Conservation (phyloP, 257 asterid species). For the Verbena officinalis region DNA sequence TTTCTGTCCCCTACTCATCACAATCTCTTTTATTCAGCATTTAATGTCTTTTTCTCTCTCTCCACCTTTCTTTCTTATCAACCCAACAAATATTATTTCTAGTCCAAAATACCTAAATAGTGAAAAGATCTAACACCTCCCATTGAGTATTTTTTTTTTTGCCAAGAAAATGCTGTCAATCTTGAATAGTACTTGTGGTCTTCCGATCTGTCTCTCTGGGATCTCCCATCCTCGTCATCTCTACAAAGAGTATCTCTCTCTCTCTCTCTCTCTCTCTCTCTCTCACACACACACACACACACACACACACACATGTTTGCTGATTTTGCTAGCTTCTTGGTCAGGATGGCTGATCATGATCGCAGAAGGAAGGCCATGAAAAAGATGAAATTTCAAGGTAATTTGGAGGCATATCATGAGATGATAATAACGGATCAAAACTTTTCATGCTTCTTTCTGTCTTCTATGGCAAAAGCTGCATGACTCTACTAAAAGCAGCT, state of each 20-base stretch:
- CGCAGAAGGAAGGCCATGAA: slow-evolving; percentile 45
- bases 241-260: slow-evolving; percentile 37
- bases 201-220: slow-evolving; percentile 48
- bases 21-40: slow-evolving; percentile 10
- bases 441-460: no score
- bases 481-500: not conserved
- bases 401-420: slow-evolving; percentile 8
- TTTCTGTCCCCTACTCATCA: slow-evolving; percentile 10
- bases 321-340: slow-evolving; percentile 17
- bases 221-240: slow-evolving; percentile 35
- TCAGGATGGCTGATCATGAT: slow-evolving; percentile 49
- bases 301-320: slow-evolving; percentile 1
- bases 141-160: not conserved
- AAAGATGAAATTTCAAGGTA: slow-evolving; percentile 31
- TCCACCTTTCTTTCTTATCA: slow-evolving; percentile 10
- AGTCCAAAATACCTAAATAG: not conserved
- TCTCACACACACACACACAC: slow-evolving; percentile 21
- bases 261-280: slow-evolving; percentile 27
- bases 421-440: slow-evolving; percentile 2
- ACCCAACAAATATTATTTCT: slow-evolving; percentile 5
- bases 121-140: not conserved
- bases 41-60: slow-evolving; percentile 2
- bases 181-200: slow-evolving; percentile 29
- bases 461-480: slow-evolving; percentile 46
- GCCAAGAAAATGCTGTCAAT: slow-evolving; percentile 31